Base-by-base conservation (phyloP, 1,284 basidiomycete genomes). In the Ceratobasidium sp. region DNA sequence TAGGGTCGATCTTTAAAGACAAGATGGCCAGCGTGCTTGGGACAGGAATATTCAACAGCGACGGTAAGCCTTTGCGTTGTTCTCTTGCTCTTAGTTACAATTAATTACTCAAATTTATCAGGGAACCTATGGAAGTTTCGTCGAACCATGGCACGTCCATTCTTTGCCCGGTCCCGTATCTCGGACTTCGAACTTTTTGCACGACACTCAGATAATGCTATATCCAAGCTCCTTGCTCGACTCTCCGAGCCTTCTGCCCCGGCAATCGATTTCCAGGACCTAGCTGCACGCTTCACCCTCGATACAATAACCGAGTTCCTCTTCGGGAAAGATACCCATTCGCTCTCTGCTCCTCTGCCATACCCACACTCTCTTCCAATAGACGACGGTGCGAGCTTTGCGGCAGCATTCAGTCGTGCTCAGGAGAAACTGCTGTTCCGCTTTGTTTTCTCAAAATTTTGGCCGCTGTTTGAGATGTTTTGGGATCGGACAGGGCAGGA, bases 121-220 rank as follows among this genome's bases (percentile, higher is more conserved):
- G 36, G 36, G 8, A 14, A 39, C 36, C 57, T 74, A 41, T 76
- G 75, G 75, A 76, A 76, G 41, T 74, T 73, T 65, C 78, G 79
- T 61, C 75, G 79, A 12, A 69, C 70, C 14, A 74, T 80, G 46
- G 76, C 77, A 9, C 75, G 79, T 1, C 80, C 79, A 6, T 80
- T 78, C 75, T 80, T 80, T 65, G 71, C 75, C 16, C 76, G 76
- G n/a, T 78, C 80, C 14, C 74, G 77, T 18, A 77, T 79, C 52
- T 73, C 77, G 12, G 77, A 80, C 74, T 78, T 79, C 36, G 73
- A 76, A 32, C 77, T 75, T 26, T 79, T 79, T 71, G 76, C 75
- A 16, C 71, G 75, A 10, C 78, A 80, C 23, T 55, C 77, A 5
- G 75, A 74, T 4, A 55, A 69, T 1, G 73, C 78, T 0, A 62